Evolutionary conservation across 345 rosid species (phyloP).

Genomic region (Aegle marmelos): DNA sequence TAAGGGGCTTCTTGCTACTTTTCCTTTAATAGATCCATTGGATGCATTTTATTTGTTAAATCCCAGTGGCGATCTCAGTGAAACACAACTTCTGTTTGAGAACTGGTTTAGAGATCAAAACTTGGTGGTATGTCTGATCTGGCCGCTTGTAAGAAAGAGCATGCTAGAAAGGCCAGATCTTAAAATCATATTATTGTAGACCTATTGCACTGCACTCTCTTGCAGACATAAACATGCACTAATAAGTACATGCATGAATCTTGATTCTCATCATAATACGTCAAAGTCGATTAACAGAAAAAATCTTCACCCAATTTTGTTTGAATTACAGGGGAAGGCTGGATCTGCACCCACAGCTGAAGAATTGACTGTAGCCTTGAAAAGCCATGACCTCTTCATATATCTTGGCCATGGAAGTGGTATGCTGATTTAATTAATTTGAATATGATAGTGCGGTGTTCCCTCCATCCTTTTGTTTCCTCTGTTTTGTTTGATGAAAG

Average conservation of each 20-base stretch:
- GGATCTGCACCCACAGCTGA: conserved; percentile 67
- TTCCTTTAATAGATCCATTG: conserved; percentile 81
- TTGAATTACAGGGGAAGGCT: conserved; percentile 66
- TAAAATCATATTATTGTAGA: background rate
- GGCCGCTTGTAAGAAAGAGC: background rate
- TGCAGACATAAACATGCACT: background rate
- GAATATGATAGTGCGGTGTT: background rate
- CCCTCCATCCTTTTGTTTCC: background rate
- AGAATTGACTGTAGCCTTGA: conserved; percentile 69
- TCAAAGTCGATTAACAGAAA: background rate
- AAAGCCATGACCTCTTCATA: conserved; percentile 78
- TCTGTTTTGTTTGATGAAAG: conserved; percentile 3
- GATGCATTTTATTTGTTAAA: conserved; percentile 87
- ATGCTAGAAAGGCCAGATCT: background rate
- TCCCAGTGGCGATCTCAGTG: conserved; percentile 76
- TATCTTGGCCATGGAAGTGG: conserved; percentile 98
- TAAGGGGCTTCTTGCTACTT: conserved; percentile 33
- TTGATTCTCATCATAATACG: background rate
- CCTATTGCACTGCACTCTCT: background rate
- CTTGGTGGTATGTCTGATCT: conserved; percentile 53
- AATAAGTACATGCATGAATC: background rate
- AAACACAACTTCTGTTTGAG: conserved; percentile 68
- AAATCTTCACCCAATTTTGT: background rate
- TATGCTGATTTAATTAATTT: conserved; percentile 30
- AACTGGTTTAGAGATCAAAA: conserved; percentile 79